These are phyloP conservation scores for Hibiscus trionum DNA, from an alignment of 345 rosid genomes.

Conservation along the genomic window DNA sequence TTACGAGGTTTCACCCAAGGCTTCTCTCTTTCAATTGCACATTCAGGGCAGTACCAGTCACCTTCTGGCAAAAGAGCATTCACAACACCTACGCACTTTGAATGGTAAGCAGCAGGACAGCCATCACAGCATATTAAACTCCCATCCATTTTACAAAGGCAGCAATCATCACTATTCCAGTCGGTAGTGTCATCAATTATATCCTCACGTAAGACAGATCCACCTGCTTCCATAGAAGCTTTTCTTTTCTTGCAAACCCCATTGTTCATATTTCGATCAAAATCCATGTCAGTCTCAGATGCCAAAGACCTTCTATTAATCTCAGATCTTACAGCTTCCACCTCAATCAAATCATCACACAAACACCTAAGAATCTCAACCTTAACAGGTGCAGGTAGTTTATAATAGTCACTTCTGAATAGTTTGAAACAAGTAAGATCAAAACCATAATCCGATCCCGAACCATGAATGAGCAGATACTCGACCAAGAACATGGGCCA, in stretches of 20 bases:
- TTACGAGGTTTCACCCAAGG: conserved; percentile 51
- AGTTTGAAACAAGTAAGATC: conserved; percentile 51
- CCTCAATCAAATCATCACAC: conserved; percentile 76
- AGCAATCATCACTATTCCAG: conserved; percentile 90
- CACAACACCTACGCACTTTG: conserved; percentile 86
- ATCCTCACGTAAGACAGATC: conserved; percentile 47
- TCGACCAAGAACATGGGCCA: conserved; percentile 85
- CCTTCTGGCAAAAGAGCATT: conserved; percentile 83
- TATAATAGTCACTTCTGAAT: conserved; percentile 57
- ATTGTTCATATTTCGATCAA: conserved; percentile 40
- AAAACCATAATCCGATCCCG: conserved; percentile 39
- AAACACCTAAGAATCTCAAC: conserved; percentile 61
- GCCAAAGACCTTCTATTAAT: conserved; percentile 60
- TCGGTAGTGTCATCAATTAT: conserved; percentile 46
- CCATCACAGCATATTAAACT: conserved; percentile 95
- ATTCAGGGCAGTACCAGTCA: conserved; percentile 97
- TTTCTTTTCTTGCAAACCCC: conserved; percentile 53
- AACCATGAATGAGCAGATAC: conserved; percentile 63
- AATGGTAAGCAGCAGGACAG: conserved; percentile 98
- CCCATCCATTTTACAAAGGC: conserved; percentile 97
- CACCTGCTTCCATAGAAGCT: conserved; percentile 36
- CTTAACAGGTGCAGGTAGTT: conserved; percentile 60
- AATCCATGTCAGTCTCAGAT: conserved; percentile 58
- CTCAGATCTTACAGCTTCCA: conserved; percentile 66
- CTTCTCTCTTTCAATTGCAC: conserved; percentile 50